These are phyloP conservation scores for Wickerhamomyces queroliae DNA, from an alignment of 805 yeast species.

Conservation along the genomic window DNA sequence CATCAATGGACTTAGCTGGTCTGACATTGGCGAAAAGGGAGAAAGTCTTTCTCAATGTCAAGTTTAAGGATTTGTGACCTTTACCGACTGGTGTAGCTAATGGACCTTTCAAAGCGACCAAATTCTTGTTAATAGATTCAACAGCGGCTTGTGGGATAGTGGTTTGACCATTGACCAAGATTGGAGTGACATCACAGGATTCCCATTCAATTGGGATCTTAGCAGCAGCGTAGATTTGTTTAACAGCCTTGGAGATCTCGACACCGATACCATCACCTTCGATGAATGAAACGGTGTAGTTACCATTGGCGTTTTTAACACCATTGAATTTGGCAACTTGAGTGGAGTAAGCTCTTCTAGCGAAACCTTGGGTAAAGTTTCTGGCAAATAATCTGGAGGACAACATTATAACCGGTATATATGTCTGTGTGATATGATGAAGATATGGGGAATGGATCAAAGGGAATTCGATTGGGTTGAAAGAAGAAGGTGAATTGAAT, in stretches of 20 bases:
- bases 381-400: constrained; percentile 88
- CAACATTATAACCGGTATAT: constrained; percentile 66
- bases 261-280: constrained; percentile 99
- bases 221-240: constrained; percentile 90
- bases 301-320: constrained; percentile 65
- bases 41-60: constrained; percentile 96
- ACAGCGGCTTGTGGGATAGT: constrained; percentile 91
- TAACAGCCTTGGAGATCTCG: constrained; percentile 92
- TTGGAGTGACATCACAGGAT: constrained; percentile 92
- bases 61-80: constrained; percentile 96
- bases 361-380: constrained; percentile 18
- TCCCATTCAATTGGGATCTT: constrained; percentile 97
- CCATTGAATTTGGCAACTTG: constrained; percentile 65
- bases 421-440: background rate
- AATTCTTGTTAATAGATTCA: constrained; percentile 85
- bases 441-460: background rate
- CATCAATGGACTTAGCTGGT: constrained; percentile 91
- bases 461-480: background rate
- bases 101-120: constrained; percentile 97
- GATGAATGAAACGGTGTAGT: constrained; percentile 88
- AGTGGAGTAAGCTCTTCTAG: constrained; percentile 28
- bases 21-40: constrained; percentile 94
- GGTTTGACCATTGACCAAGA: constrained; percentile 86
- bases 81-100: constrained; percentile 98
- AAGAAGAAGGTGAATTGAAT: background rate